Evolutionary conservation across 2,329 filamentous ascomycete species (phyloP).

Genomic region (Trichoderma sp.): DNA sequence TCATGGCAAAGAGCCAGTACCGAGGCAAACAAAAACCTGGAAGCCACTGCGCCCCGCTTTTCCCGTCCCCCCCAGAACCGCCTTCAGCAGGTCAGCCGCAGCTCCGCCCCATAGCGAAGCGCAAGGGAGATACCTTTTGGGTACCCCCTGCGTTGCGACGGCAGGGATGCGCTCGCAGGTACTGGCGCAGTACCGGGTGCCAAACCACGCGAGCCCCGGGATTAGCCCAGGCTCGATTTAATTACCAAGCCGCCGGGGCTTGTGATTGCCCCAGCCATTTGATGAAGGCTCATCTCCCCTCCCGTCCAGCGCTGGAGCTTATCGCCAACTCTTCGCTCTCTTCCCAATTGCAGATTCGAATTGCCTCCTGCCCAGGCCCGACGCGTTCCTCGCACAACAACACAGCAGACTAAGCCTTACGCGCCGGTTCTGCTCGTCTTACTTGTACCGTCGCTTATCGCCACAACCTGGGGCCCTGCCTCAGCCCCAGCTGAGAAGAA

Average conservation of each 20-base stretch:
- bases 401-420: background rate
- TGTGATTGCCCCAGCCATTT: conserved; percentile 24
- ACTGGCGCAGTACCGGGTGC: conserved; percentile 12
- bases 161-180: background rate
- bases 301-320: conserved; percentile 10
- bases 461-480: conserved; percentile 12
- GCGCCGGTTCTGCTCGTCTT: background rate
- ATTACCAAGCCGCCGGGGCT: conserved; percentile 26
- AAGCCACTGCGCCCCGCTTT: conserved; percentile 12
- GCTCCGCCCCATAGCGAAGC: conserved; percentile 20
- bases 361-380: background rate
- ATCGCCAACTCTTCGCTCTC: conserved; percentile 14
- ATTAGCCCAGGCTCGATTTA: conserved; percentile 15
- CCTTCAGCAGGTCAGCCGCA: conserved; percentile 15
- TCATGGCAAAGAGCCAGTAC: conserved; percentile 16
- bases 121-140: conserved; percentile 19
- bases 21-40: conserved; percentile 23
- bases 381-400: background rate
- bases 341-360: background rate
- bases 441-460: conserved; percentile 10
- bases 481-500: conserved; percentile 19
- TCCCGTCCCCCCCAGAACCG: conserved; percentile 15
- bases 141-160: conserved; percentile 12
- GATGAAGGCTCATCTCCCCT: conserved; percentile 2
- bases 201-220: conserved; percentile 23